Evolutionary conservation across 2,329 filamentous ascomycete genomes (phyloP).

Genomic region (Clonostachys byssicola): DNA sequence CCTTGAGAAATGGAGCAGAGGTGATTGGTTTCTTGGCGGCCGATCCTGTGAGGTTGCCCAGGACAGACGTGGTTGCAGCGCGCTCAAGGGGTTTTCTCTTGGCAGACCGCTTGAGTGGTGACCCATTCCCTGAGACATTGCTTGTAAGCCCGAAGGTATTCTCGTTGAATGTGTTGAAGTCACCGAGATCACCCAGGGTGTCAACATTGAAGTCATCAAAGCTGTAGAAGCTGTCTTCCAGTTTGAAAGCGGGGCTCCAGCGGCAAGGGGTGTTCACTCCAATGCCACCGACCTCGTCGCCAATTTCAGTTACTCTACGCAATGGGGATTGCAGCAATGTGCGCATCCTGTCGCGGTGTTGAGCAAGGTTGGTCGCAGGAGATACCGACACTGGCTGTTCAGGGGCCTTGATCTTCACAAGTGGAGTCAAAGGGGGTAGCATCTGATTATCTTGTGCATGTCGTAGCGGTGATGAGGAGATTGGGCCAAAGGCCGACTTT

Average conservation of each 20-base stretch:
- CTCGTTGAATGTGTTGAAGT: too few species aligned
- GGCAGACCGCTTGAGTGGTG: constrained; percentile 61
- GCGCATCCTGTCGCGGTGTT: constrained; percentile 58
- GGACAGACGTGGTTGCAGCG: constrained; percentile 20
- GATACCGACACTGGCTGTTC: constrained; percentile 70
- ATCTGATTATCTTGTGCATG: constrained; percentile 52
- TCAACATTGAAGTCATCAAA: constrained; percentile 17
- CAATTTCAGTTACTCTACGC: too few species aligned
- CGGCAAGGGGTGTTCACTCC: constrained; percentile 22
- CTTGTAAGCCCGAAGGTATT: not conserved
- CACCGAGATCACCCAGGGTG: too few species aligned
- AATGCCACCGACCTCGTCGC: too few species aligned
- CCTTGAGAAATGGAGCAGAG: constrained; percentile 46
- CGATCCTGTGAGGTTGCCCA: too few species aligned
- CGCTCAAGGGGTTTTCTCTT: constrained; percentile 60
- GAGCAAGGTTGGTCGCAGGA: constrained; percentile 85
- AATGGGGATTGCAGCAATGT: too few species aligned
- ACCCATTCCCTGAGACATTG: constrained; percentile 35
- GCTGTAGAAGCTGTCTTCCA: constrained; percentile 51
- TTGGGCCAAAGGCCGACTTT: constrained; percentile 42
- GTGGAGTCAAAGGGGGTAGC: constrained; percentile 76
- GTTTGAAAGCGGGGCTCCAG: constrained; percentile 64
- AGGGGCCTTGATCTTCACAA: constrained; percentile 69
- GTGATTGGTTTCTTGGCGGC: constrained; percentile 43
- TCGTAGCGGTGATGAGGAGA: constrained; percentile 67